phyloP scores from a whole-genome alignment of 2,329 filamentous ascomycete species.

The Uncinocarpus reesii region DNA sequence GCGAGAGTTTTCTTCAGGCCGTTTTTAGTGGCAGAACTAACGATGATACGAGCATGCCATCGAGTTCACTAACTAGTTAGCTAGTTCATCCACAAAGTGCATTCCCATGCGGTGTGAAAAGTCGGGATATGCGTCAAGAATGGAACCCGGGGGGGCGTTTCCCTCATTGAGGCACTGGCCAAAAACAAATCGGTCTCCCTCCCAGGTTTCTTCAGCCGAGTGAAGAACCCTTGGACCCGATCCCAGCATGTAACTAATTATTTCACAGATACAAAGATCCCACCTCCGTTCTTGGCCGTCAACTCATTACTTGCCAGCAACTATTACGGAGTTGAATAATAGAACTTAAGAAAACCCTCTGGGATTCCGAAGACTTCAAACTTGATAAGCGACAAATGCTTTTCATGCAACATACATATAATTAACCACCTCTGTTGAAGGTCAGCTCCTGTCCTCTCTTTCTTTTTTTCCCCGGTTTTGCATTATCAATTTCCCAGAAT shows the following conservation, averaged over 20 bases:
- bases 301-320: too few relatives aligned
- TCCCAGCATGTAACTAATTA: not conserved
- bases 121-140: constrained; percentile 5
- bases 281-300: too few relatives aligned
- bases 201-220: not conserved
- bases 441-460: not conserved
- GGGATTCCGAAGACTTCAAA: not conserved
- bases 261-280: too few relatives aligned
- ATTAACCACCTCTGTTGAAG: not conserved
- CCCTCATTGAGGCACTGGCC: not conserved
- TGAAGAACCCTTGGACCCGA: constrained; percentile 2
- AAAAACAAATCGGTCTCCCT: not conserved
- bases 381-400: not conserved
- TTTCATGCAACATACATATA: not conserved
- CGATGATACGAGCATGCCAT: too few relatives aligned
- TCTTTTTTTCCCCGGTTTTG: not conserved
- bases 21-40: too few relatives aligned
- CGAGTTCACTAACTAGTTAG: not conserved
- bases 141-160: constrained; percentile 12
- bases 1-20: not conserved
- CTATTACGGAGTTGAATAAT: too few relatives aligned
- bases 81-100: not conserved
- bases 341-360: not conserved
- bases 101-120: constrained; percentile 3
- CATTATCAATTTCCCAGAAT: constrained; percentile 5